A percentile compares a stretch with the other conserved stretches of the same genome.
These are phyloP conservation scores for Eucalyptus sp. DNA, from an alignment of 345 rosid species.

Conservation along the genomic window DNA sequence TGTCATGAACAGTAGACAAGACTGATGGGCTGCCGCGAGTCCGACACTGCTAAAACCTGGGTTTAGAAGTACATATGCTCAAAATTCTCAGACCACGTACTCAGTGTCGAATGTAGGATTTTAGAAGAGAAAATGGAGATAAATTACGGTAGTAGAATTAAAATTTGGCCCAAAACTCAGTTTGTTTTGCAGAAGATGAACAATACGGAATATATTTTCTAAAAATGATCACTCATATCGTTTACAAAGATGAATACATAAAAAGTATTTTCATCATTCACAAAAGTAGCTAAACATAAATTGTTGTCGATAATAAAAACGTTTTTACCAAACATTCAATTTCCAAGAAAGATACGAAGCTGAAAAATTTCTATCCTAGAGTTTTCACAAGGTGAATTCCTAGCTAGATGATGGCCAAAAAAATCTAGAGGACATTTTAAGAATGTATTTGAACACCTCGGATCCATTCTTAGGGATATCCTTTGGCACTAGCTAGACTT, in stretches of 20 bases:
- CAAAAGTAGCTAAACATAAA: rapidly evolving
- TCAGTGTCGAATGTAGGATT: not conserved
- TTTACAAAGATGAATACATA: not conserved
- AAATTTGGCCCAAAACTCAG: not conserved
- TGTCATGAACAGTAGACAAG: not conserved
- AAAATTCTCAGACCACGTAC: not conserved
- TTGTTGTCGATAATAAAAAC: rapidly evolving
- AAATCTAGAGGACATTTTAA: not conserved
- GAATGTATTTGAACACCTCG: not conserved
- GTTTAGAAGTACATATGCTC: not conserved
- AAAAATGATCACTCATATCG: not conserved
- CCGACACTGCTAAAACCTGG: not conserved
- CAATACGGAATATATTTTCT: not conserved
- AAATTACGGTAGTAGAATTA: not conserved
- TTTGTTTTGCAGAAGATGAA: not conserved
- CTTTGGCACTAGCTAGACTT: not conserved
- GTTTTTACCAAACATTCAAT: not conserved
- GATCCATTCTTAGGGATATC: not conserved
- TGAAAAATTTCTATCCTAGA: not conserved
- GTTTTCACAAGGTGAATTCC: not conserved
- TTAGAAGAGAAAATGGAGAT: not conserved
- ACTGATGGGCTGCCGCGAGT: not conserved
- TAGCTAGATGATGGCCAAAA: not conserved
- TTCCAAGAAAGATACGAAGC: rapidly evolving
- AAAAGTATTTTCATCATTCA: not conserved